Percentiles rank a stretch among this genome's conserved stretches.
These are phyloP conservation scores for Pythium biforme DNA, from an alignment of 352 stramenopile species.

Conservation along the genomic window DNA sequence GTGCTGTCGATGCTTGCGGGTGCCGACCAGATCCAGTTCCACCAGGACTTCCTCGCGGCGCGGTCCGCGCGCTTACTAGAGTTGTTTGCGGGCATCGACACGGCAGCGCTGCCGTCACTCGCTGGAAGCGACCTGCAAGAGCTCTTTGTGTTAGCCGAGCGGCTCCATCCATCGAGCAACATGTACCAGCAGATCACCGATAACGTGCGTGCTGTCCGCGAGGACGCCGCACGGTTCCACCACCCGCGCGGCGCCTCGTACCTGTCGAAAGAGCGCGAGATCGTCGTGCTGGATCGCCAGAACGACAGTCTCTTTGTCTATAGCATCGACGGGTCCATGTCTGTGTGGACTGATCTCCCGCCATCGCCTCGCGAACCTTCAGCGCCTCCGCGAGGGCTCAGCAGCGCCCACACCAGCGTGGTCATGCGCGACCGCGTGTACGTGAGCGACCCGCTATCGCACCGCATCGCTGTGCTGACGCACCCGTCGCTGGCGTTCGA, in stretches of 20 bases:
- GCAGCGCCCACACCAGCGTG: slow-evolving; percentile 8
- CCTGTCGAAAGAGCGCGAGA: slow-evolving; percentile 32
- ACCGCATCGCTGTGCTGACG: slow-evolving; percentile 47
- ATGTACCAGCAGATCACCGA: slow-evolving; percentile 40
- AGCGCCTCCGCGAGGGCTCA: not conserved
- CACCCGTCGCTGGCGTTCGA: slow-evolving; percentile 34
- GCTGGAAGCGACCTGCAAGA: slow-evolving; percentile 28
- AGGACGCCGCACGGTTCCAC: slow-evolving; percentile 40
- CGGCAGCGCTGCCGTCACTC: slow-evolving; percentile 24
- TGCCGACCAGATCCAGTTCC: slow-evolving; percentile 39
- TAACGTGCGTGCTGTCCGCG: slow-evolving; percentile 30
- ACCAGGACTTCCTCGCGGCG: slow-evolving; percentile 35
- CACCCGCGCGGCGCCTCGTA: slow-evolving; percentile 43
- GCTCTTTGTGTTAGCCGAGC: slow-evolving; percentile 37
- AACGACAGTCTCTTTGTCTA: slow-evolving; percentile 53
- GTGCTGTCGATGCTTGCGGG: slow-evolving; percentile 50
- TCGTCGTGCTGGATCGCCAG: slow-evolving; percentile 51
- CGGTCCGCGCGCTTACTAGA: slow-evolving; percentile 22
- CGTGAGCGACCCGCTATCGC: slow-evolving; percentile 52
- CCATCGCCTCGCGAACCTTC: not conserved
- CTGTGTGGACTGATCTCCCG: slow-evolving; percentile 36
- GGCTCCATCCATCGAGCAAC: slow-evolving; percentile 41
- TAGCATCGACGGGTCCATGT: slow-evolving; percentile 45
- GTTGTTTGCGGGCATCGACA: slow-evolving; percentile 32
- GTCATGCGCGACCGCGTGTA: slow-evolving; percentile 27